Conservation (phyloP, 2,329 filamentous ascomycete species). For the Penicillium concentricum region DNA sequence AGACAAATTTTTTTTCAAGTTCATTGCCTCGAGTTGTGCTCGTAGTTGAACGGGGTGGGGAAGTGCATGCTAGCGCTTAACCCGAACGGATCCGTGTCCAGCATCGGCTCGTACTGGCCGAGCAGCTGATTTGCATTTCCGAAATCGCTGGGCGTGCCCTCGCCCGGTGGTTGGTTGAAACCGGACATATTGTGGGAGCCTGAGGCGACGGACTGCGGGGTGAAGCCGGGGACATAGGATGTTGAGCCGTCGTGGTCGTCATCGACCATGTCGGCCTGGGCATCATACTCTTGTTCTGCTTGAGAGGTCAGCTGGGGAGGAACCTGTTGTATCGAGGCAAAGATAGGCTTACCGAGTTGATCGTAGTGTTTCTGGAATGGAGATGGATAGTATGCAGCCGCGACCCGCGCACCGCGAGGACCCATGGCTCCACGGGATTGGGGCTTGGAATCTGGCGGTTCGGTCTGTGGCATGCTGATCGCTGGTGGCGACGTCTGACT, state of each 20-base stretch:
- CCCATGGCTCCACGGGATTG: slow-evolving; percentile 25
- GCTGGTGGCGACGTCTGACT: slow-evolving; percentile 34
- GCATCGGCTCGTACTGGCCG: slow-evolving; percentile 76
- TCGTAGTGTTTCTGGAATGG: slow-evolving; percentile 93
- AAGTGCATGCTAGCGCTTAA: slow-evolving; percentile 95
- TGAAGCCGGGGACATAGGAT: slow-evolving; percentile 60
- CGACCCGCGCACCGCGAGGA: slow-evolving; percentile 35
- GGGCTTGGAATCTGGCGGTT: slow-evolving; percentile 36
- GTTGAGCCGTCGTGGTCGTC: slow-evolving; percentile 71
- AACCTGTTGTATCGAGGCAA: slow-evolving; percentile 55
- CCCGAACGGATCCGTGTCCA: slow-evolving; percentile 92
- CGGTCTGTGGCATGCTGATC: slow-evolving; percentile 39
- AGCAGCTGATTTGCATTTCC: slow-evolving; percentile 54
- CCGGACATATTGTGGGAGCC: slow-evolving; percentile 47
- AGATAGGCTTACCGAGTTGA: slow-evolving; percentile 82
- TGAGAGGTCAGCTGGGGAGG: slow-evolving; percentile 26
- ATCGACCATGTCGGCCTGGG: slow-evolving; percentile 83
- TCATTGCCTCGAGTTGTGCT: slow-evolving; percentile 40
- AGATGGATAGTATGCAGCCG: slow-evolving; percentile 70
- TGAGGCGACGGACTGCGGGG: slow-evolving; percentile 43
- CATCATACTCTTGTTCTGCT: slow-evolving; percentile 95
- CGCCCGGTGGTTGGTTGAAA: slow-evolving; percentile 38
- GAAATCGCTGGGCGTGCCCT: slow-evolving; percentile 41
- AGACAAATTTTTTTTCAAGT: slow-evolving; percentile 2
- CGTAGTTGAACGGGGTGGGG: slow-evolving; percentile 68